Evolutionary conservation across 1,284 basidiomycete species (phyloP).

Genomic region (Coniferiporia weirii): DNA sequence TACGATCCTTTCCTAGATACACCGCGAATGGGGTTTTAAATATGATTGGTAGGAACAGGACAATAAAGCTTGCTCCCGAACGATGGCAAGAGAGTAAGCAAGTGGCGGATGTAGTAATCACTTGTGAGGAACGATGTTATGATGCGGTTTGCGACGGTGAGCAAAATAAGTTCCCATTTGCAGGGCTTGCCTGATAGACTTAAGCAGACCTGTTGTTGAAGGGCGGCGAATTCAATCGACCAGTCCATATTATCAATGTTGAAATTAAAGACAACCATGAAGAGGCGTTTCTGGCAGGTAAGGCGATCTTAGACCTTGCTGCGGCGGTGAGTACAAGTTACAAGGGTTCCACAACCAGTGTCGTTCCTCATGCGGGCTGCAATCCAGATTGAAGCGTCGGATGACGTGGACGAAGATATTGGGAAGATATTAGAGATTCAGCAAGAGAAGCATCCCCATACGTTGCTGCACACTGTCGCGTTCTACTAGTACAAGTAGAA

Average conservation of each 20-base stretch:
- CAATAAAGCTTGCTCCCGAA: constrained; percentile 90
- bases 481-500: constrained; percentile 73
- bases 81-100: constrained; percentile 92
- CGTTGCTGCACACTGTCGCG: constrained; percentile 84
- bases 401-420: constrained; percentile 90
- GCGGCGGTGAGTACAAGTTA: constrained; percentile 59
- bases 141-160: constrained; percentile 97
- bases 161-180: constrained; percentile 24
- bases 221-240: constrained; percentile 89
- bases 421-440: constrained; percentile 80
- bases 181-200: constrained; percentile 8
- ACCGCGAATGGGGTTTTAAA: constrained; percentile 94
- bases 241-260: constrained; percentile 96
- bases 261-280: constrained; percentile 99
- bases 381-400: constrained; percentile 75
- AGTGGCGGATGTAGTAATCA: constrained; percentile 93
- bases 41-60: constrained; percentile 96
- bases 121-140: constrained; percentile 98
- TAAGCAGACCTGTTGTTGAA: constrained; percentile 76
- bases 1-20: constrained; percentile 51
- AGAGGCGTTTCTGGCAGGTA: constrained; percentile 93
- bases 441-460: constrained; percentile 88
- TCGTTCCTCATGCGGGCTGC: neutral
- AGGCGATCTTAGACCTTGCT: constrained; percentile 93
- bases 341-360: neutral